Evolutionary conservation across 2,329 filamentous ascomycete genomes (phyloP).

Genomic region (Ceratocystis harringtonii): DNA sequence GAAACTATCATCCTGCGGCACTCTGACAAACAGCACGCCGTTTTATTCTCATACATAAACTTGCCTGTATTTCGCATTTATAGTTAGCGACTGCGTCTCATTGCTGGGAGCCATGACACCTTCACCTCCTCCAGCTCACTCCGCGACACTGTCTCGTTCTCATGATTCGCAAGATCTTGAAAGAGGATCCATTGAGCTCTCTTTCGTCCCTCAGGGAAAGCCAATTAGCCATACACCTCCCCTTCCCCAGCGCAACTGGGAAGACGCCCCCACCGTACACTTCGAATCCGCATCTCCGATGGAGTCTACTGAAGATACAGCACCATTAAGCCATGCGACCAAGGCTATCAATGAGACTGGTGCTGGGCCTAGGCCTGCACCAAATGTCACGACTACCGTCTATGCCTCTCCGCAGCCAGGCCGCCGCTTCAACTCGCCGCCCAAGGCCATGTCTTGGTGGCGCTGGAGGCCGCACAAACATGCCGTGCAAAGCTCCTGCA

Average conservation of each 20-base stretch:
- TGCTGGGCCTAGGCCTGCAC: neutral
- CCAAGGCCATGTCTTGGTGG: neutral
- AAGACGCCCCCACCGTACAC: neutral
- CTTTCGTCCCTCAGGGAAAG: neutral
- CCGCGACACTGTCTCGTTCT: neutral
- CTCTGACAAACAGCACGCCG: neutral
- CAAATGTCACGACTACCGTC: neutral
- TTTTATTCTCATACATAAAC: neutral
- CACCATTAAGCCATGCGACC: neutral
- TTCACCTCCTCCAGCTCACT: neutral
- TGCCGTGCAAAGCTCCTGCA: too few relatives aligned
- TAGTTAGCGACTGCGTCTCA: neutral
- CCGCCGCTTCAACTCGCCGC: neutral
- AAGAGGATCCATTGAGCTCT: neutral
- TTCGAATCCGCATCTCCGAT: neutral
- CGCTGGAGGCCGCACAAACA: neutral
- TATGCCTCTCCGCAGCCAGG: neutral
- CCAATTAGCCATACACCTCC: neutral
- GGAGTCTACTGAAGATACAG: neutral
- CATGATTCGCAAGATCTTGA: neutral
- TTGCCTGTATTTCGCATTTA: neutral
- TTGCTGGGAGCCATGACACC: neutral
- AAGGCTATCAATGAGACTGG: neutral
- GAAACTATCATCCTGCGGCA: neutral
- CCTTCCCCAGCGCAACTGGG: neutral